Evolutionary conservation across 306 rosid species (phyloP).

Genomic region (Fragaria nilgerrensis): DNA sequence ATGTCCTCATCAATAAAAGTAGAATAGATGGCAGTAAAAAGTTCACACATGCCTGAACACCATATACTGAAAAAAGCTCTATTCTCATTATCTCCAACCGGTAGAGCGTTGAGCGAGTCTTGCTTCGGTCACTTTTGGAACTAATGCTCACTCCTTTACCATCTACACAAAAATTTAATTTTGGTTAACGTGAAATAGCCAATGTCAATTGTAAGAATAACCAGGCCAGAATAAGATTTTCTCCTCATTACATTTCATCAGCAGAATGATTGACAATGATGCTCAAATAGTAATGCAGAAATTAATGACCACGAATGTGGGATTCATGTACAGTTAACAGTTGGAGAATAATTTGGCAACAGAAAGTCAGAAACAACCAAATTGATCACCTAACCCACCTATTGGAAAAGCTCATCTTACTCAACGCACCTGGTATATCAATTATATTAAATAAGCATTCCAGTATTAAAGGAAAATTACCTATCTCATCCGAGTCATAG

Average conservation of each 20-base stretch:
- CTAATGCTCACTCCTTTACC: constrained; percentile 38
- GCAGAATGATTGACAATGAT: background rate
- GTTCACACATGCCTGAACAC: constrained; percentile 74
- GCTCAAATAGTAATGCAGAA: background rate
- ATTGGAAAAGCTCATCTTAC: background rate
- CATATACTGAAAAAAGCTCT: constrained; percentile 76
- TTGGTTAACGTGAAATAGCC: constrained; percentile 15
- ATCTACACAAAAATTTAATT: constrained; percentile 37
- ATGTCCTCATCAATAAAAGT: too few relatives aligned
- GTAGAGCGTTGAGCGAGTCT: constrained; percentile 52
- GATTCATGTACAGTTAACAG: background rate
- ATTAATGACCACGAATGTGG: background rate
- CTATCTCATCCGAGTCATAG: constrained; percentile 60
- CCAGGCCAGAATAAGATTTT: constrained; percentile 3
- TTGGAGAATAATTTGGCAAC: background rate
- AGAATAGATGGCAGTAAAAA: constrained; percentile 11
- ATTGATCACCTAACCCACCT: background rate
- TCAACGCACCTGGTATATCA: background rate
- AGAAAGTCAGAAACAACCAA: background rate
- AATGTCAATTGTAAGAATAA: background rate
- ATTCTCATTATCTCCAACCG: constrained; percentile 74
- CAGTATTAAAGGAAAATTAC: constrained; percentile 33
- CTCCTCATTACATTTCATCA: background rate
- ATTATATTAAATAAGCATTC: constrained; percentile 5
- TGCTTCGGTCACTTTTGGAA: constrained; percentile 34